Conservation (phyloP, 2,329 filamentous ascomycete species). For the Cordyceps cicadae region DNA sequence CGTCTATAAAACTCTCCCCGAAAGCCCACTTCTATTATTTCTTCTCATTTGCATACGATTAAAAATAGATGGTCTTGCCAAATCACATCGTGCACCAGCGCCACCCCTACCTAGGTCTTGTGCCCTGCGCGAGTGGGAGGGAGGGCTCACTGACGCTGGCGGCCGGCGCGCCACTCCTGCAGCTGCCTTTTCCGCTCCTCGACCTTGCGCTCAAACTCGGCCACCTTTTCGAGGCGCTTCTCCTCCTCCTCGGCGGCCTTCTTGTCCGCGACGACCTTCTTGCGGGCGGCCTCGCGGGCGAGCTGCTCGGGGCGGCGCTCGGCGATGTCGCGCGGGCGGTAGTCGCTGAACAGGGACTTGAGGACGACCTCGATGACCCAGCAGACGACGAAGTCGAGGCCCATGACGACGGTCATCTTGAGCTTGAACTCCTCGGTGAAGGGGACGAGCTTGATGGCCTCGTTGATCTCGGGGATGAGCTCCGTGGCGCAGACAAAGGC, state of each 20-base stretch:
- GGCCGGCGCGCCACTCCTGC: slow-evolving; percentile 36
- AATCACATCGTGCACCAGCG: not conserved
- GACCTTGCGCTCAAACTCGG: slow-evolving; percentile 51
- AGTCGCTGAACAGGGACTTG: slow-evolving; percentile 83
- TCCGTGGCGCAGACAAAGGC: slow-evolving; percentile 94
- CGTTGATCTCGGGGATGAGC: slow-evolving; percentile 90
- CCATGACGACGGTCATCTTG: slow-evolving; percentile 77
- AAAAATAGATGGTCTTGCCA: not conserved
- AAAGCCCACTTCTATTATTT: not conserved
- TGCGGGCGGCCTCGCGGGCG: slow-evolving; percentile 62
- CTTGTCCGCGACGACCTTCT: slow-evolving; percentile 45
- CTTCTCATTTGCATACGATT: not conserved
- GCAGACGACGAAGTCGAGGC: slow-evolving; percentile 79
- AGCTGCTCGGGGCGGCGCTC: slow-evolving; percentile 79
- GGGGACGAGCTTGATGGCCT: slow-evolving; percentile 83
- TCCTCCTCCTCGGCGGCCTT: slow-evolving; percentile 44
- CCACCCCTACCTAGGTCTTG: not conserved
- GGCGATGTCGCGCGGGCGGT: slow-evolving; percentile 88
- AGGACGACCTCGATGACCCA: slow-evolving; percentile 79
- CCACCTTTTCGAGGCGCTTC: slow-evolving; percentile 46
- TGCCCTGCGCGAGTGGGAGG: too few relatives aligned
- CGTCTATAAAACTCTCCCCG: not conserved
- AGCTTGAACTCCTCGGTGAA: slow-evolving; percentile 84
- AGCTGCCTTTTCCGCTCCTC: slow-evolving; percentile 42
- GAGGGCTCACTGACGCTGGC: slow-evolving; percentile 14